Base-by-base conservation (phyloP, 1,139 yeast species). In the Geotrichum carabidarum region DNA sequence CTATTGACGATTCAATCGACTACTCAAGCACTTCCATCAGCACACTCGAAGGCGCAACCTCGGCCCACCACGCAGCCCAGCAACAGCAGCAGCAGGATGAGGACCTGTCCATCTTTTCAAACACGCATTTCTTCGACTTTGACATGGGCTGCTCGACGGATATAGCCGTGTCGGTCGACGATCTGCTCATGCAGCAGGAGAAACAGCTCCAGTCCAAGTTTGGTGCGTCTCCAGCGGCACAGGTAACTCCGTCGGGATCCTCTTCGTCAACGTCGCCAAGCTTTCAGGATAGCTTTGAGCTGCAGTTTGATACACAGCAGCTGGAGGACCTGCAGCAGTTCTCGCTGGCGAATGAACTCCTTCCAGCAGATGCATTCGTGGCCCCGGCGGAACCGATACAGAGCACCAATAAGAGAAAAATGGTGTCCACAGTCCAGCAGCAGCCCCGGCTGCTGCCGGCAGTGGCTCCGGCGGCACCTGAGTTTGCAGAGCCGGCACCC, bases 121-220 rank as follows among this genome's bases (percentile, higher is more conserved):
- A 73, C 61, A 74, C 77, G 43, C 71, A 72, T 52, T 74, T 74
- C 61, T 74, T 73, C 60, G 77, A 74, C 63, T 69, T 74, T 56
- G 77, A 74, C 55, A 67, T 73, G 63, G 77, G 77, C 48, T 64
- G 74, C 51, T 63, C 73, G 44, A 71, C 76, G 35, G 74, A 74
- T 57, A 69, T 73, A 54, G 71, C 74, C 6, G 72, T 70, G 5
- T 63, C 72, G 6, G 73, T 70, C 22, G 75, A 71, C 57, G 75
- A 72, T 58, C 61, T 71, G 58, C 60, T 68, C 54, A 69, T 70
- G 70, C 72, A 69, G 59, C 74, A 72, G 60, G 74, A 71, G 59
- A 65, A 66, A 58, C 68, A 64, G 57, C 64, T 71, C 14, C 36
- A 34, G 15, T 35, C 48, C 8, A 14, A 22, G 6, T 30, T 35